Conservation (phyloP, 768 basidiomycete species). For the Suillus fuscotomentosus region DNA sequence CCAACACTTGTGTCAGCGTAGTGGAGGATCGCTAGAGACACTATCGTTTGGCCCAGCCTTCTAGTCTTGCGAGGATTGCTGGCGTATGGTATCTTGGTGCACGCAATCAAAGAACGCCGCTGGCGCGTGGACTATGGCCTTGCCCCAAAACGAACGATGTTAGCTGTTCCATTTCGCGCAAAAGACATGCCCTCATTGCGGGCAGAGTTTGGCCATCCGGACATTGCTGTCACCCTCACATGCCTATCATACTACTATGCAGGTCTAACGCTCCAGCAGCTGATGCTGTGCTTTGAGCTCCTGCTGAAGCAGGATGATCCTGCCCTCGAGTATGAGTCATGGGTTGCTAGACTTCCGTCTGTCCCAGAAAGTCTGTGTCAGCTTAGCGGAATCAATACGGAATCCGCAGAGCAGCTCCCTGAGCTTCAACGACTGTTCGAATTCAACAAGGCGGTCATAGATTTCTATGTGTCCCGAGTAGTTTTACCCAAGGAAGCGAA, state of each 20-base stretch:
- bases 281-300: neutral
- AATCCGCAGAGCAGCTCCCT: neutral
- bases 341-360: neutral
- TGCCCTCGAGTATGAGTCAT: neutral
- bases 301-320: neutral
- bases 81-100: neutral
- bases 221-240: neutral
- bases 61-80: neutral
- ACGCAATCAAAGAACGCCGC: neutral
- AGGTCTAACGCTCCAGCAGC: neutral
- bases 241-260: neutral
- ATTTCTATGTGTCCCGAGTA: constrained; percentile 23
- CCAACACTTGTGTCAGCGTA: neutral
- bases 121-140: neutral
- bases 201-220: neutral
- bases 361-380: neutral
- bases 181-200: neutral
- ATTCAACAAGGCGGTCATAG: constrained; percentile 21
- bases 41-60: neutral
- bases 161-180: neutral
- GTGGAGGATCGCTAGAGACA: constrained; percentile 10
- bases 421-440: constrained; percentile 16
- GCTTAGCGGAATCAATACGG: neutral
- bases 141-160: neutral
- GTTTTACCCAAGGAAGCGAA: constrained; percentile 30